phyloP scores from a whole-genome alignment of 2,329 filamentous ascomycete species.

The Cladorrhinum sp. region DNA sequence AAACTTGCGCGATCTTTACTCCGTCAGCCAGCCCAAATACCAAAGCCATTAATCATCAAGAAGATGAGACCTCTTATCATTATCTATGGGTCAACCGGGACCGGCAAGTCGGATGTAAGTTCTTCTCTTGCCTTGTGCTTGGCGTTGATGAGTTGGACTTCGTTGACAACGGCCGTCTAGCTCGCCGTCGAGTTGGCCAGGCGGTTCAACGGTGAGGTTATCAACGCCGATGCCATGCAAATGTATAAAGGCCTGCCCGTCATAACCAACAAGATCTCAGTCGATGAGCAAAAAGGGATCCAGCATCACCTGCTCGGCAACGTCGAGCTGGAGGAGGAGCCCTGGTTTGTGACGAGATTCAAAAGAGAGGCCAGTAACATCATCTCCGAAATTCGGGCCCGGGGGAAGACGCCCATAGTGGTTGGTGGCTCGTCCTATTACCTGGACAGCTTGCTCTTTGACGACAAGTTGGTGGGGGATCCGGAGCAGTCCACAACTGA shows the following conservation, averaged over 20 bases:
- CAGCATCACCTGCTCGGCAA: slow-evolving; percentile 85
- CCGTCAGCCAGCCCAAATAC: background rate
- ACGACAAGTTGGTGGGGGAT: slow-evolving; percentile 59
- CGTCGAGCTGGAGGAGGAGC: slow-evolving; percentile 69
- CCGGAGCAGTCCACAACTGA: slow-evolving; percentile 21
- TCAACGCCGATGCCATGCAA: slow-evolving; percentile 98
- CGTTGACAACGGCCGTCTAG: slow-evolving; percentile 42
- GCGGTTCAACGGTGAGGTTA: slow-evolving; percentile 84
- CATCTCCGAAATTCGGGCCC: slow-evolving; percentile 72
- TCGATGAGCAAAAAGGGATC: slow-evolving; percentile 70
- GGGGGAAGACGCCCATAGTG: slow-evolving; percentile 81
- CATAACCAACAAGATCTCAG: slow-evolving; percentile 89
- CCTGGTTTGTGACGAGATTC: slow-evolving; percentile 81
- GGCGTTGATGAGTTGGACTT: background rate
- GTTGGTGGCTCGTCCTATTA: slow-evolving; percentile 98
- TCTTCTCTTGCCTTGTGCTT: background rate
- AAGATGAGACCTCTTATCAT: slow-evolving; percentile 28
- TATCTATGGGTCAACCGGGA: slow-evolving; percentile 31
- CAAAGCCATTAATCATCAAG: slow-evolving; percentile 2
- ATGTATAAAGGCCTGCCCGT: slow-evolving; percentile 89
- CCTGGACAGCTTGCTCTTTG: slow-evolving; percentile 81
- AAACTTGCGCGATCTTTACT: background rate
- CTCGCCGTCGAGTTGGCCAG: slow-evolving; percentile 84
- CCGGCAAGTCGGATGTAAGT: slow-evolving; percentile 39
- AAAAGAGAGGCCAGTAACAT: slow-evolving; percentile 63